A percentile compares a stretch with the other conserved stretches of the same genome.
These are phyloP conservation scores for Microstegium vimineum DNA, from an alignment of 176 grass and related monocot genomes.

Conservation along the genomic window DNA sequence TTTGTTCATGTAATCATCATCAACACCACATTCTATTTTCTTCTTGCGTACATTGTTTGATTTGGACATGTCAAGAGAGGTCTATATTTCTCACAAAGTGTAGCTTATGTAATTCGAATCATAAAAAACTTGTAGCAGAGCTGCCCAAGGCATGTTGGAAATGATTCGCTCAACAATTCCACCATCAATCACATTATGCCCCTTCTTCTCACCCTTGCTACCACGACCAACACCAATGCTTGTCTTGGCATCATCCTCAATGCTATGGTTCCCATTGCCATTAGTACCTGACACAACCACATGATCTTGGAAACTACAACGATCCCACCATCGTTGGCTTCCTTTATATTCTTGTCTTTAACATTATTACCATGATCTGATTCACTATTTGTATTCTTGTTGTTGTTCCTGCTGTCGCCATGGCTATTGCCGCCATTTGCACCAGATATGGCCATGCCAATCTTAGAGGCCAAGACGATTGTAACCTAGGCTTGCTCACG, in stretches of 20 bases:
- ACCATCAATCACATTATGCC: too few relatives aligned
- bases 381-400: constrained; percentile 10
- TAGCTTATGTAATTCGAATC: too few relatives aligned
- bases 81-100: too few relatives aligned
- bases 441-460: constrained; percentile 25
- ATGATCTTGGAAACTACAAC: constrained; percentile 28
- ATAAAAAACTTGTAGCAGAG: too few relatives aligned
- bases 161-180: too few relatives aligned
- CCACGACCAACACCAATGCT: not conserved
- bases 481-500: constrained; percentile 14
- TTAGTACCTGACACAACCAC: constrained; percentile 17
- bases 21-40: too few relatives aligned
- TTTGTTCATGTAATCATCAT: too few relatives aligned
- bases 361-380: not conserved
- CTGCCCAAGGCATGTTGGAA: too few relatives aligned
- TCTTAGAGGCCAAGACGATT: constrained; percentile 30
- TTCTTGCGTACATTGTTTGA: too few relatives aligned
- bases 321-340: constrained; percentile 14
- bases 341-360: not conserved
- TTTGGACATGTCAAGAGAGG: too few relatives aligned
- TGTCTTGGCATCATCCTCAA: not conserved
- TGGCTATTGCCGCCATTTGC: not conserved
- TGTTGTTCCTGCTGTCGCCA: not conserved
- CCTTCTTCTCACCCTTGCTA: too few relatives aligned
- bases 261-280: not conserved